Percentiles rank a stretch among this genome's conserved stretches.
Conservation (phyloP, 2,329 filamentous ascomycete genomes). For the Fusarium sp. region DNA sequence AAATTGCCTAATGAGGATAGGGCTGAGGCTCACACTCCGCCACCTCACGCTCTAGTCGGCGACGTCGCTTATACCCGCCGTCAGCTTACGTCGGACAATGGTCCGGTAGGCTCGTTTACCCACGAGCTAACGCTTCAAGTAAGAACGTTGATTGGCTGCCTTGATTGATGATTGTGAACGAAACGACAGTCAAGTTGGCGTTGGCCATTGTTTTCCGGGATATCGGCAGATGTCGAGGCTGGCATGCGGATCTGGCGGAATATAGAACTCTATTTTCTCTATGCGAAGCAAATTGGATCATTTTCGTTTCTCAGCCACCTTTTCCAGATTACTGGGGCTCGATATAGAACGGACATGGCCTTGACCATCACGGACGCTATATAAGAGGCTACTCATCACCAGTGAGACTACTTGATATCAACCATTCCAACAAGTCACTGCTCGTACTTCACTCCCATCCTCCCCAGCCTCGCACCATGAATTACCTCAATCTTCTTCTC, state of each 20-base stretch:
- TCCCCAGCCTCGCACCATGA: background rate
- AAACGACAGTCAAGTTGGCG: background rate
- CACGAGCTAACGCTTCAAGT: no score
- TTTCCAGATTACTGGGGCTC: background rate
- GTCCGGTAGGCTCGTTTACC: background rate
- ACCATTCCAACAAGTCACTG: no score
- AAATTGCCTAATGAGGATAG: background rate
- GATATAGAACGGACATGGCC: no score
- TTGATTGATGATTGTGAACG: no score
- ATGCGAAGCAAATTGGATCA: background rate
- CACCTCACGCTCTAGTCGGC: background rate
- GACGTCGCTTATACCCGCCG: background rate
- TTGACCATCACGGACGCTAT: background rate
- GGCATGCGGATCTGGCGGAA: background rate
- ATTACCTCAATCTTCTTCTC: background rate
- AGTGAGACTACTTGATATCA: no score
- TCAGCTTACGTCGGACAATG: background rate
- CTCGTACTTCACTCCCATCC: fast-evolving
- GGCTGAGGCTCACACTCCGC: background rate
- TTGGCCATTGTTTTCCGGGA: background rate
- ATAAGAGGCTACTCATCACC: background rate
- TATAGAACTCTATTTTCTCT: background rate
- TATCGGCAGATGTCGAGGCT: background rate
- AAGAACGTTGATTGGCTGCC: no score
- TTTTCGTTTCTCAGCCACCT: background rate